These are phyloP conservation scores for Isatis tinctoria DNA, from an alignment of 345 rosid genomes.

Conservation along the genomic window DNA sequence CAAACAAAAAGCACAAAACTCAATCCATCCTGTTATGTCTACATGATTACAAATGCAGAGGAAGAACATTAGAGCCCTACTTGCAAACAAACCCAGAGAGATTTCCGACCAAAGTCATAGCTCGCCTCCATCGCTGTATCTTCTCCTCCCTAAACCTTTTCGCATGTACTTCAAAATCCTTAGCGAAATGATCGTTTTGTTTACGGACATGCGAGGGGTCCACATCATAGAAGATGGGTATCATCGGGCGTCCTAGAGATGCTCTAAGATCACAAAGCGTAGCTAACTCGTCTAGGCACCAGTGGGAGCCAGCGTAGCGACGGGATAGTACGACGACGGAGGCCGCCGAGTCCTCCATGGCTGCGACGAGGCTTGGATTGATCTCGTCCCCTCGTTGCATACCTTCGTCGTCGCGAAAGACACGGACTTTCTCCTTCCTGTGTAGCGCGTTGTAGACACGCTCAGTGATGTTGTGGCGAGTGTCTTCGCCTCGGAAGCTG, in stretches of 20 bases:
- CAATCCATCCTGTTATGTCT: not conserved
- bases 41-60: not conserved
- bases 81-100: constrained; percentile 31
- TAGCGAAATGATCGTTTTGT: constrained; percentile 7
- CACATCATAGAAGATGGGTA: constrained; percentile 47
- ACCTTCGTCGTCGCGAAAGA: constrained; percentile 29
- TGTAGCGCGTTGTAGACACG: constrained; percentile 14
- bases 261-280: constrained; percentile 26
- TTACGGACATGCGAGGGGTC: constrained; percentile 46
- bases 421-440: constrained; percentile 14
- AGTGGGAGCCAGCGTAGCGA: constrained; percentile 38
- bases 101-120: constrained; percentile 41
- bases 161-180: not conserved
- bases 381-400: constrained; percentile 43
- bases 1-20: not conserved
- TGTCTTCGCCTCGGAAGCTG: constrained; percentile 25
- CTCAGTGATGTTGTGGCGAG: constrained; percentile 32
- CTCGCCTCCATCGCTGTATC: constrained; percentile 40
- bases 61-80: not conserved
- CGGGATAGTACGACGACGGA: constrained; percentile 40
- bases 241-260: constrained; percentile 21
- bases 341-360: constrained; percentile 51
- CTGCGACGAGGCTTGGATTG: constrained; percentile 26
- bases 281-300: constrained; percentile 54
- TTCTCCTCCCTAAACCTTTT: constrained; percentile 12